Conservation (phyloP, 129 eudicot genomes). For the Kitagawia praeruptora region DNA sequence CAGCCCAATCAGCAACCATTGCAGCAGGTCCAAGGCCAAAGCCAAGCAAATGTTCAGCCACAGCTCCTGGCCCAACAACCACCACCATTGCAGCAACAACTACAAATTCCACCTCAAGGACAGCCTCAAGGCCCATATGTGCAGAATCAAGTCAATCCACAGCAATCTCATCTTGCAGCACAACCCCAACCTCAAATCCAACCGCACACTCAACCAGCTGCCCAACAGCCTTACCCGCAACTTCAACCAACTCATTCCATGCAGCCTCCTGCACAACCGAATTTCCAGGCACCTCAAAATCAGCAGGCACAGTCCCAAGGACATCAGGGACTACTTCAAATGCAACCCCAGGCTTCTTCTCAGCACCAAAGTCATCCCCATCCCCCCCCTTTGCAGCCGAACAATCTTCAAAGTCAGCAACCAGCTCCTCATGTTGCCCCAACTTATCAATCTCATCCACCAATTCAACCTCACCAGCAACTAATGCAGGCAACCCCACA, state of each 20-base stretch:
- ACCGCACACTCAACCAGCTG: constrained; percentile 33
- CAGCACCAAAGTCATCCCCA: constrained; percentile 34
- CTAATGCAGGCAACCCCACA: constrained; percentile 31
- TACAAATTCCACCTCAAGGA: constrained; percentile 4
- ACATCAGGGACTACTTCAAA: constrained; percentile 37
- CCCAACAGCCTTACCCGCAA: constrained; percentile 45
- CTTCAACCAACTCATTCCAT: constrained; percentile 30
- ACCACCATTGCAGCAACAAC: constrained; percentile 8
- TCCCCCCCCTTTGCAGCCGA: constrained; percentile 30
- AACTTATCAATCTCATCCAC: constrained; percentile 50
- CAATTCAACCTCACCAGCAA: constrained; percentile 50
- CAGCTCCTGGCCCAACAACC: constrained; percentile 17
- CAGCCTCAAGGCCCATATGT: constrained; percentile 16
- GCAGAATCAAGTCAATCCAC: constrained; percentile 23
- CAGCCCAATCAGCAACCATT: constrained; percentile 16
- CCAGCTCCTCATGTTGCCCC: constrained; percentile 32
- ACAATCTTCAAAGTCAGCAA: constrained; percentile 28
- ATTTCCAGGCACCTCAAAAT: constrained; percentile 57
- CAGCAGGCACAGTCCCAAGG: constrained; percentile 52
- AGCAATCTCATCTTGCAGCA: constrained; percentile 26
- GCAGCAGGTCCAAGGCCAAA: constrained; percentile 16
- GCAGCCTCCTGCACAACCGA: constrained; percentile 47
- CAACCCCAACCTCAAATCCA: constrained; percentile 37
- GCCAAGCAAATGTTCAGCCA: constrained; percentile 8
- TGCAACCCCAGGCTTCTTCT: constrained; percentile 16